Evolutionary conservation across 345 rosid genomes (phyloP).

Genomic region (Ricinus communis): DNA sequence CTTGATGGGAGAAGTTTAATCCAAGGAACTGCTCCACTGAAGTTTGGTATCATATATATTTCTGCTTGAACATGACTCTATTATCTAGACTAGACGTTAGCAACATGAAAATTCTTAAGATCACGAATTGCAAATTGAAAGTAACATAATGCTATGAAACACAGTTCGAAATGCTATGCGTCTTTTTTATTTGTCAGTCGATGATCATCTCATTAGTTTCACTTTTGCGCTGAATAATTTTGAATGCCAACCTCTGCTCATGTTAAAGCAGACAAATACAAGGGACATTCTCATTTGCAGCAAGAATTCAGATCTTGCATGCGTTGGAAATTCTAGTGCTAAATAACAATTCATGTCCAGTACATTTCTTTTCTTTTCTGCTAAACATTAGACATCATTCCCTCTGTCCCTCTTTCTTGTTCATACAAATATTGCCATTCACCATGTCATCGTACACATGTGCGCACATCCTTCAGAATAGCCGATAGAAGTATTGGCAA

Average conservation of each 20-base stretch:
- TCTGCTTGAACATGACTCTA: neutral
- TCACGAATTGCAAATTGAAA: neutral
- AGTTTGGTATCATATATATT: neutral
- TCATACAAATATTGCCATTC: neutral
- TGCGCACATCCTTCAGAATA: neutral
- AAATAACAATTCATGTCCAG: neutral
- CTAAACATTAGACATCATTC: neutral
- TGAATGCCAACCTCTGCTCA: neutral
- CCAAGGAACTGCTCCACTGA: neutral
- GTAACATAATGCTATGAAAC: neutral
- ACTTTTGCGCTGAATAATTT: neutral
- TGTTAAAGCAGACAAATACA: neutral
- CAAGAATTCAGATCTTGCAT: neutral
- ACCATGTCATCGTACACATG: neutral
- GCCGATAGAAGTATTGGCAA: too few relatives aligned
- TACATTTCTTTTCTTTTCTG: slow-evolving; percentile 1
- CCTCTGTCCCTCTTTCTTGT: neutral
- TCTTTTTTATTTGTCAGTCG: neutral
- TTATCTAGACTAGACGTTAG: neutral
- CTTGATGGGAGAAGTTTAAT: neutral
- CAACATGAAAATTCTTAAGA: neutral
- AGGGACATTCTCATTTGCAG: neutral
- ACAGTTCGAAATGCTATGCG: neutral
- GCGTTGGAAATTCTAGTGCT: neutral
- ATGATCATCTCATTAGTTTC: neutral